Conservation (phyloP, 140 eudicot species). For the Stevia rebaudiana region DNA sequence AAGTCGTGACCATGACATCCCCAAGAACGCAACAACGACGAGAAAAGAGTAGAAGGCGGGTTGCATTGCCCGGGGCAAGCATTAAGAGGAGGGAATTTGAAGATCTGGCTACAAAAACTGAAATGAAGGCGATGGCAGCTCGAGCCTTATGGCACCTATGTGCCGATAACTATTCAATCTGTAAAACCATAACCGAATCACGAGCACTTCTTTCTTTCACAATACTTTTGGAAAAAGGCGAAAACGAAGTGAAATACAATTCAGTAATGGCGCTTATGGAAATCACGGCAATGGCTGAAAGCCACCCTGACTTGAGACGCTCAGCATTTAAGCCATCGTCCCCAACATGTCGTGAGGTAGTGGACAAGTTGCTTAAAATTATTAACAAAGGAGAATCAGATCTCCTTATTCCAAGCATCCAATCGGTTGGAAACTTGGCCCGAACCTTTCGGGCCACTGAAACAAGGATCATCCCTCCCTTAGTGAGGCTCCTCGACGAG, state of each 20-base stretch:
- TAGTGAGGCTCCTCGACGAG: slow-evolving; percentile 53
- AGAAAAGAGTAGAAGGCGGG: slow-evolving; percentile 31
- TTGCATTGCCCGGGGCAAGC: slow-evolving; percentile 52
- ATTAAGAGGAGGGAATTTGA: slow-evolving; percentile 71
- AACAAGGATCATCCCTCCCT: slow-evolving; percentile 49
- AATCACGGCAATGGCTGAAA: slow-evolving; percentile 63
- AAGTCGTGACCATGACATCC: slow-evolving; percentile 20
- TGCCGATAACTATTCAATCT: slow-evolving; percentile 48
- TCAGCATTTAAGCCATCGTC: slow-evolving; percentile 68
- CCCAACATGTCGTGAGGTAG: slow-evolving; percentile 60
- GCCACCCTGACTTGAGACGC: slow-evolving; percentile 44
- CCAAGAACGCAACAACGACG: slow-evolving; percentile 13
- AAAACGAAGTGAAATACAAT: slow-evolving; percentile 58
- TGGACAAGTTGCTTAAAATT: slow-evolving; percentile 50
- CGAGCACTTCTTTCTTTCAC: slow-evolving; percentile 80
- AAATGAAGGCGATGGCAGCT: slow-evolving; percentile 89
- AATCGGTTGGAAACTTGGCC: slow-evolving; percentile 52
- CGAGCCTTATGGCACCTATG: slow-evolving; percentile 70
- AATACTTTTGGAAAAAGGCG: slow-evolving; percentile 64
- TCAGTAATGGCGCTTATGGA: slow-evolving; percentile 90
- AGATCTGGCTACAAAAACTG: slow-evolving; percentile 56
- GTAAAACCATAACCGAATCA: slow-evolving; percentile 70
- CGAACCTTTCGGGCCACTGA: slow-evolving; percentile 69
- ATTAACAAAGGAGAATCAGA: slow-evolving; percentile 34
- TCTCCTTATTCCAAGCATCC: slow-evolving; percentile 52